Base-by-base conservation (phyloP, 2,329 filamentous ascomycete species). In the Claviceps capensis region DNA sequence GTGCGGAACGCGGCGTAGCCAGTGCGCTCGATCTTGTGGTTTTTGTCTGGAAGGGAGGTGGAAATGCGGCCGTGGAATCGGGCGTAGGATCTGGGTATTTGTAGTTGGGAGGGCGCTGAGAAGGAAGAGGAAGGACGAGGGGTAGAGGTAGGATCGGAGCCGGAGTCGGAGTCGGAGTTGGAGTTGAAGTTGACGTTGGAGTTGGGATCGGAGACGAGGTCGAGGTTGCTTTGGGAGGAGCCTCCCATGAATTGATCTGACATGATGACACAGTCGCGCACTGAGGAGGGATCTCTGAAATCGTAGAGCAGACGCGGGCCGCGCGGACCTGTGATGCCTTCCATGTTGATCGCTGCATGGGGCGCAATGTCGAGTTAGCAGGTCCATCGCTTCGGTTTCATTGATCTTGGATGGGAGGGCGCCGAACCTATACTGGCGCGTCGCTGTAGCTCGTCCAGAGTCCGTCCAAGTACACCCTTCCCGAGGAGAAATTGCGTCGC, bases 1-100 rank as follows among this genome's bases (percentile, higher is more conserved):
- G 94, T 97, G 53, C 91, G 78, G 75, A 88, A 98, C 2, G 85
- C 93, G 1, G 93, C 90, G 66, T 91, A 98, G 45, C 93, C 93
- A 54, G 82, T 85, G 45, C 88, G 76, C 61, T 89, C 77, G 44
- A 95, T 74, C 40, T 86, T 76, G n/a, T 84, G 85, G 42, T 77
- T 75, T 67, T 91, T 78, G 11, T 73, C 69, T 0, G 93, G 93
- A 1, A 98, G 78, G 52, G 87, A 81, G 13, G 85, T 94, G 2
- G 88, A 95, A 63, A 98, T 97, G 52, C 67, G 80, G 57, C 93
- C 93, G 69, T 90, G 82, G 71, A 97, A 98, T 55, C 85, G 79
- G 17, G 83, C 82, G 68, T 95, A 86, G 34, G 66, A 61, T 19
- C 59, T 36, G 45, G 65, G 62, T 13, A 55, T 47, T 17, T 50